A percentile compares a stretch with the other conserved stretches of the same genome.
Evolutionary conservation across 129 eudicot genomes (phyloP).

Genomic region (Silybum marianum): DNA sequence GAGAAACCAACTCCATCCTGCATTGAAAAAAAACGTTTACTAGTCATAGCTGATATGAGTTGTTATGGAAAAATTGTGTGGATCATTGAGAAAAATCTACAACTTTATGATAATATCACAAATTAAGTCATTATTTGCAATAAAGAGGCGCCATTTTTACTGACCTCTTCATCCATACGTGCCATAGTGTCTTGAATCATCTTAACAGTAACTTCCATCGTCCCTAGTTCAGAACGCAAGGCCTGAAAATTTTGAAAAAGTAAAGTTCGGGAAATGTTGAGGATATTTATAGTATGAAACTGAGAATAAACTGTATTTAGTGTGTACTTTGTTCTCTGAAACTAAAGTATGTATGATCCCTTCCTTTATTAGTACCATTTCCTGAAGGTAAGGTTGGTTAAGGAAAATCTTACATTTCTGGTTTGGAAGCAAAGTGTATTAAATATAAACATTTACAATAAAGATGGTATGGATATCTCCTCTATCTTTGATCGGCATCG

Average conservation of each 20-base stretch:
- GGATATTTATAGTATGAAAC: not conserved
- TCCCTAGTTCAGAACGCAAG: slow-evolving; percentile 54
- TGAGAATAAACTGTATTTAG: slow-evolving; percentile 18
- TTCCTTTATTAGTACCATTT: slow-evolving; percentile 47
- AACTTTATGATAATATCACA: not conserved
- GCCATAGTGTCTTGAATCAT: slow-evolving; percentile 49
- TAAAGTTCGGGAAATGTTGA: not conserved
- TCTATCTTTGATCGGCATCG: slow-evolving; percentile 36
- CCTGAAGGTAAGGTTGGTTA: slow-evolving; percentile 65
- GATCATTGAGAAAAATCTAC: not conserved
- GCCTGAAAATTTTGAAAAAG: slow-evolving; percentile 35
- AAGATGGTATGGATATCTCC: slow-evolving; percentile 54
- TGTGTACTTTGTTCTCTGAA: slow-evolving; percentile 53
- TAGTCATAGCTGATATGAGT: slow-evolving; percentile 2
- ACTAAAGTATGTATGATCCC: slow-evolving; percentile 45
- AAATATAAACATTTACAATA: not conserved
- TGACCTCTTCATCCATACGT: slow-evolving; percentile 57
- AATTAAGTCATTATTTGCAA: slow-evolving; percentile 8
- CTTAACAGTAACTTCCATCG: slow-evolving; percentile 43
- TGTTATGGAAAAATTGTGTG: slow-evolving; percentile 10
- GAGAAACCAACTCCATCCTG: slow-evolving; percentile 59
- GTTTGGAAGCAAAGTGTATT: slow-evolving; percentile 17
- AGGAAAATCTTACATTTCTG: slow-evolving; percentile 28
- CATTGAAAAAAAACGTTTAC: slow-evolving; percentile 26
- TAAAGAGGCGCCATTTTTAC: slow-evolving; percentile 10